These are phyloP conservation scores for Torulaspora globosa DNA, from an alignment of 1,139 yeast species.

Conservation along the genomic window DNA sequence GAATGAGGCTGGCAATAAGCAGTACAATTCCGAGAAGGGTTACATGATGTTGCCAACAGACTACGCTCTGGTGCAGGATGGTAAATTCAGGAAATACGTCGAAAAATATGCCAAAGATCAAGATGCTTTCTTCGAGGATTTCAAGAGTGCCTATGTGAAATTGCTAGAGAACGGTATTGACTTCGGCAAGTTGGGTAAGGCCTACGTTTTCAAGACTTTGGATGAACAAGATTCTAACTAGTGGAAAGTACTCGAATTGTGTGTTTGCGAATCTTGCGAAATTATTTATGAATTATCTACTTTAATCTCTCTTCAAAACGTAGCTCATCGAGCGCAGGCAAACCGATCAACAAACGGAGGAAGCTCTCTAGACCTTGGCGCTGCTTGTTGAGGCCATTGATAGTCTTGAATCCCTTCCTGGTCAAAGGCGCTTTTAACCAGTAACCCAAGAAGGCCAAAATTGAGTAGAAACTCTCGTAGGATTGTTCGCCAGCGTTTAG, in stretches of 20 bases:
- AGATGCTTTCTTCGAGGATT: slow-evolving; percentile 66
- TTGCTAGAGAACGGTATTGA: slow-evolving; percentile 71
- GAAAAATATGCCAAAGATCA: slow-evolving; percentile 68
- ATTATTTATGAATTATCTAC: slow-evolving; percentile 12
- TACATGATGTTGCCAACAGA: slow-evolving; percentile 92
- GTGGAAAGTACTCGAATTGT: slow-evolving; percentile 2
- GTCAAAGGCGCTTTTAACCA: slow-evolving; percentile 97
- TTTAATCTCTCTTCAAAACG: slow-evolving; percentile 85
- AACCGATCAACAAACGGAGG: slow-evolving; percentile 82
- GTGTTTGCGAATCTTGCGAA: slow-evolving; percentile 4
- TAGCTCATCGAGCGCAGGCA: slow-evolving; percentile 85
- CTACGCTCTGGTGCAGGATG: slow-evolving; percentile 65
- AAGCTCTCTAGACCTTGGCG: slow-evolving; percentile 89
- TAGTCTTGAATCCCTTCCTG: slow-evolving; percentile 84
- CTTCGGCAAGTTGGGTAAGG: slow-evolving; percentile 48
- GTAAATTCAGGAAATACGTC: slow-evolving; percentile 61
- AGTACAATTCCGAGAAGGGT: slow-evolving; percentile 70
- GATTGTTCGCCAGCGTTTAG: slow-evolving; percentile 33
- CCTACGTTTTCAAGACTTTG: slow-evolving; percentile 58
- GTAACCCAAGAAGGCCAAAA: slow-evolving; percentile 81
- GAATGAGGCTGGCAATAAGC: slow-evolving; percentile 69
- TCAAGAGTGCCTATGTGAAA: slow-evolving; percentile 62
- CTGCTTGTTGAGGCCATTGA: slow-evolving; percentile 93
- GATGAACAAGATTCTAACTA: slow-evolving; percentile 51
- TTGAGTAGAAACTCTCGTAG: slow-evolving; percentile 73